These are phyloP conservation scores for Physcomitrellopsis africana DNA, from an alignment of 225 moss, liverwort and hornwort species.

Conservation along the genomic window DNA sequence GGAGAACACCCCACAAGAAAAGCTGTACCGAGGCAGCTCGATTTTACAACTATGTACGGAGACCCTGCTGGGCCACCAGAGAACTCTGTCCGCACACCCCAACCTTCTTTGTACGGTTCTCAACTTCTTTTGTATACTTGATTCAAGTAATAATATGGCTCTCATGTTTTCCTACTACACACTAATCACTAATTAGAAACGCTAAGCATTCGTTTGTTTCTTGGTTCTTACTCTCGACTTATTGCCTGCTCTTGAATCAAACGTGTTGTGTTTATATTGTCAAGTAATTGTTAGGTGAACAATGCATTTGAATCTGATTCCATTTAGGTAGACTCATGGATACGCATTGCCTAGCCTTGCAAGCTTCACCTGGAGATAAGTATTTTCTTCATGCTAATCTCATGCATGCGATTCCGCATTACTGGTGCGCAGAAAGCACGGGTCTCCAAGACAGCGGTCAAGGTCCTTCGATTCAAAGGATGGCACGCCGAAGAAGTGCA, in stretches of 20 bases:
- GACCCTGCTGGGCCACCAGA: constrained; percentile 49
- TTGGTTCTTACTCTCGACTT: neutral
- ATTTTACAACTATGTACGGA: constrained; percentile 62
- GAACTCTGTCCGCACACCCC: constrained; percentile 41
- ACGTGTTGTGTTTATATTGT: constrained; percentile 1
- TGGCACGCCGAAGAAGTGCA: constrained; percentile 65
- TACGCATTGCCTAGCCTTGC: constrained; percentile 11
- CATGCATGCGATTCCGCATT: neutral
- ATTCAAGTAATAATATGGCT: neutral
- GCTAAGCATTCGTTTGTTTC: constrained; percentile 6
- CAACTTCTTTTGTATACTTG: constrained; percentile 16
- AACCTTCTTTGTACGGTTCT: constrained; percentile 53
- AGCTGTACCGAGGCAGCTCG: constrained; percentile 58
- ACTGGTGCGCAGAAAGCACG: constrained; percentile 53
- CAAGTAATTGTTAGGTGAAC: neutral
- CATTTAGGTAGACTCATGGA: constrained; percentile 10
- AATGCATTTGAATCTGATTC: neutral
- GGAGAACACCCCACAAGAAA: constrained; percentile 45
- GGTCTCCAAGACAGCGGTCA: constrained; percentile 57
- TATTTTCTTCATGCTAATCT: constrained; percentile 14
- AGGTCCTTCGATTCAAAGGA: constrained; percentile 62
- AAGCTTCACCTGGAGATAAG: neutral
- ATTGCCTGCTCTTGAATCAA: constrained; percentile 13
- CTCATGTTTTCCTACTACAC: neutral
- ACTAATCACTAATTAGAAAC: neutral